These are phyloP conservation scores for Kwoniella europaea DNA, from an alignment of 768 basidiomycete species.

Conservation along the genomic window DNA sequence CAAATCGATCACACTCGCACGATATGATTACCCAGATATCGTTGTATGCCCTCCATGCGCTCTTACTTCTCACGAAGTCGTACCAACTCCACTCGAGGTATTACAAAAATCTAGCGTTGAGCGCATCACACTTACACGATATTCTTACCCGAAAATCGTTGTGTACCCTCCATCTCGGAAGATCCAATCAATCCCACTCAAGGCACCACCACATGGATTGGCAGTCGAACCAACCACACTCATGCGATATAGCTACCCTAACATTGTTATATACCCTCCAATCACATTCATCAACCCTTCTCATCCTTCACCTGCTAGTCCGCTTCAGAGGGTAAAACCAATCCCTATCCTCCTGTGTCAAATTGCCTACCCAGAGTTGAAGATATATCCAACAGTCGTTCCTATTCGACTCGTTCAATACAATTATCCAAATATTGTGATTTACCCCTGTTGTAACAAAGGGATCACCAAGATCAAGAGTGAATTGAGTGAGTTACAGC, in stretches of 20 bases:
- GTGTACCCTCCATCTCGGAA: no score
- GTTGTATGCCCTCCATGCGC: background rate
- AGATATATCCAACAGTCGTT: conserved; percentile 1
- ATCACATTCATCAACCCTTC: background rate
- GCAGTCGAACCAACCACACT: background rate
- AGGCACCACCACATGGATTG: no score
- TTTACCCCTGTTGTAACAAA: conserved; percentile 13
- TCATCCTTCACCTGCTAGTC: background rate
- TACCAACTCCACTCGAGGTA: no score
- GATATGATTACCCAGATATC: background rate
- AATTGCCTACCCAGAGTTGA: background rate
- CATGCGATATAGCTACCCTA: background rate
- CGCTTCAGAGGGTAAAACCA: background rate
- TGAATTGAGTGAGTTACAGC: background rate
- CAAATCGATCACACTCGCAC: background rate
- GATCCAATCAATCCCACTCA: no score
- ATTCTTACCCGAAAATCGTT: no score
- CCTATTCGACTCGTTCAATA: background rate
- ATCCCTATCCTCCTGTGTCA: background rate
- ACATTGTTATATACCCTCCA: background rate
- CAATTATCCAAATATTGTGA: conserved; percentile 5
- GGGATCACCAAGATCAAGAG: background rate
- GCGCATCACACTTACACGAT: no score
- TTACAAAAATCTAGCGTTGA: no score
- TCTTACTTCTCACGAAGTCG: background rate